A percentile compares a stretch with the other conserved stretches of the same genome.
Evolutionary conservation across 768 basidiomycete genomes (phyloP).

Genomic region (Lactifluus subvellereus): DNA sequence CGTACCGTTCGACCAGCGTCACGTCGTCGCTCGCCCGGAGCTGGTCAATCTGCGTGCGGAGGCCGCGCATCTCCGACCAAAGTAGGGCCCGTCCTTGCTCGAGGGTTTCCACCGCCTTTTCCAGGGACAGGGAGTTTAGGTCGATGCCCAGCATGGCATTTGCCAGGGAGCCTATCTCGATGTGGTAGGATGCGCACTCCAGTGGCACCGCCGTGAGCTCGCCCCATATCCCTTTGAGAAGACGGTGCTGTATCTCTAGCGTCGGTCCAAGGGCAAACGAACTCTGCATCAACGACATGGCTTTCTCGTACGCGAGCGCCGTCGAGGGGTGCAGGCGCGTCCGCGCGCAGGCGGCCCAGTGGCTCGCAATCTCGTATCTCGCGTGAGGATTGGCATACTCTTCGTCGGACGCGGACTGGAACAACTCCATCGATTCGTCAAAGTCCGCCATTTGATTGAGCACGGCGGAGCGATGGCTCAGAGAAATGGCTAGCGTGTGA

Average conservation of each 20-base stretch:
- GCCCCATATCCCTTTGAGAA: neutral
- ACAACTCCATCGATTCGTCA: slow-evolving; percentile 5
- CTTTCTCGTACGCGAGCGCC: neutral
- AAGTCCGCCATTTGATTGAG: neutral
- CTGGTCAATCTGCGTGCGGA: slow-evolving; percentile 16
- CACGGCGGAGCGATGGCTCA: neutral
- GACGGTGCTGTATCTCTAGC: slow-evolving; percentile 7
- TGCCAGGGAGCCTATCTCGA: neutral
- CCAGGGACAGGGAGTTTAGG: neutral
- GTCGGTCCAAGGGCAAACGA: neutral
- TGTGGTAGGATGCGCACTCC: neutral
- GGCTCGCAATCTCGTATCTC: neutral
- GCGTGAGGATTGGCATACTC: neutral
- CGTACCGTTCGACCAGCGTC: slow-evolving; percentile 9
- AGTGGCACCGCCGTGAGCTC: neutral
- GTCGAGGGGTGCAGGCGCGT: neutral
- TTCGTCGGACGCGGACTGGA: slow-evolving; percentile 1
- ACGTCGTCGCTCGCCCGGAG: slow-evolving; percentile 2
- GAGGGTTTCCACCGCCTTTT: slow-evolving; percentile 10
- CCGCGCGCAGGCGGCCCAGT: neutral
- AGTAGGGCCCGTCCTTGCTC: slow-evolving; percentile 18
- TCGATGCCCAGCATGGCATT: neutral
- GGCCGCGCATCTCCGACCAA: slow-evolving; percentile 19
- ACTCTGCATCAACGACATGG: slow-evolving; percentile 2
- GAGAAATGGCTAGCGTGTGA: neutral